Evolutionary conservation across 352 stramenopile genomes (phyloP).

Genomic region (Globisporangium ultimum): DNA sequence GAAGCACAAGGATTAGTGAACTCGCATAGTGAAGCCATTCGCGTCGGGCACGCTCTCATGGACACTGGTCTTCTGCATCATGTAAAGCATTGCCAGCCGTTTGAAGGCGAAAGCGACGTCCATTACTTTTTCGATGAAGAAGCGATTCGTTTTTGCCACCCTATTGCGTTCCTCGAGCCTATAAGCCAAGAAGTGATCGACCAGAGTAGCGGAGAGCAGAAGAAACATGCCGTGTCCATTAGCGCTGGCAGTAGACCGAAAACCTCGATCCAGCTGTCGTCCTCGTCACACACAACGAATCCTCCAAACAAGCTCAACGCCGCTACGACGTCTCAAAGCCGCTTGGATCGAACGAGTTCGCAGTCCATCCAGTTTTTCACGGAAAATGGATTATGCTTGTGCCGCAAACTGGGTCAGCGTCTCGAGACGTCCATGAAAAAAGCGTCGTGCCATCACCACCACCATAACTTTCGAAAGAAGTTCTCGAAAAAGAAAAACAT

Average conservation of each 20-base stretch:
- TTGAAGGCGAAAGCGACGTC: no score
- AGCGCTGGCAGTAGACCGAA: no score
- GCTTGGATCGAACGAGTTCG: conserved; percentile 10
- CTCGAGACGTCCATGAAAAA: conserved; percentile 24
- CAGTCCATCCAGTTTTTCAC: conserved; percentile 7
- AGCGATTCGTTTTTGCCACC: conserved; percentile 20
- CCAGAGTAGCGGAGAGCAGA: neutral
- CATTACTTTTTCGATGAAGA: conserved; percentile 15
- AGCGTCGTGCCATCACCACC: conserved; percentile 18
- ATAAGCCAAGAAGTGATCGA: conserved; percentile 1
- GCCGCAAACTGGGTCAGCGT: conserved; percentile 52
- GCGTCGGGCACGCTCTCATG: conserved; percentile 57
- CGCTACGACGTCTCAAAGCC: conserved; percentile 8
- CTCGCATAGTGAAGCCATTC: conserved; percentile 30
- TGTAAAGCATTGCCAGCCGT: neutral
- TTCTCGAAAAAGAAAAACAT: conserved; percentile 3
- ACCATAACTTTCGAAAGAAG: conserved; percentile 12
- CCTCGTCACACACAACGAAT: neutral
- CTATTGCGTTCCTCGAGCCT: conserved; percentile 15
- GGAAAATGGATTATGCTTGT: conserved; percentile 42
- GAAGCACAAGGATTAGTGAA: conserved; percentile 31
- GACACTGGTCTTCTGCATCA: conserved; percentile 18
- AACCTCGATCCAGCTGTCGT: neutral
- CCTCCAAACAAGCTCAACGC: conserved; percentile 2
- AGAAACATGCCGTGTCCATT: no score